Conservation (phyloP, 2,329 filamentous ascomycete species). For the Pseudocercospora macadamiae region DNA sequence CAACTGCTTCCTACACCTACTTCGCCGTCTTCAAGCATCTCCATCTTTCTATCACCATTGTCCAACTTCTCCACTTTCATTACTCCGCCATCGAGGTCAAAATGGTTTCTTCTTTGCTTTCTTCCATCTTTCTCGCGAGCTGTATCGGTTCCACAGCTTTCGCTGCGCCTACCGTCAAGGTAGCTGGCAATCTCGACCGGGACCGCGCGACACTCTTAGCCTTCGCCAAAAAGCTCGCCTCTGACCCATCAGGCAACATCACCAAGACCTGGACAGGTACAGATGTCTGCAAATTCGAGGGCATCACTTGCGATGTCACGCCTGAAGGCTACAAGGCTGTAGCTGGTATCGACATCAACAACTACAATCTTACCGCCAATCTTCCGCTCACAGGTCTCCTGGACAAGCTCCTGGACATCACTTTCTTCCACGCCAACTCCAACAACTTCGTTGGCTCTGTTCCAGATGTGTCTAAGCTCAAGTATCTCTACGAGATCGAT, state of each 20-base stretch:
- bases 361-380: conserved; percentile 3
- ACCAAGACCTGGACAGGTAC: conserved; percentile 13
- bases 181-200: conserved; percentile 10
- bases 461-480: conserved; percentile 14
- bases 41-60: no score
- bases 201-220: conserved; percentile 13
- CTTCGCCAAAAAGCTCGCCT: conserved; percentile 18
- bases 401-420: conserved; percentile 16
- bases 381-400: conserved; percentile 13
- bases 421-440: conserved; percentile 19
- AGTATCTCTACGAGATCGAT: conserved; percentile 20
- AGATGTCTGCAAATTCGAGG: conserved; percentile 15
- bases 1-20: no score
- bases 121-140: not conserved
- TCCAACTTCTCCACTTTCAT: not conserved
- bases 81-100: not conserved
- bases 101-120: not conserved
- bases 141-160: not conserved
- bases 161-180: not conserved
- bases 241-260: conserved; percentile 13
- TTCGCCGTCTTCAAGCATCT: no score
- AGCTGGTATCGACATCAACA: conserved; percentile 17
- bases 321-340: conserved; percentile 14
- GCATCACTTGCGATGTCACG: conserved; percentile 8
- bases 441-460: conserved; percentile 20